phyloP scores from a whole-genome alignment of 768 basidiomycete species.

The Termitomyces heimii region DNA sequence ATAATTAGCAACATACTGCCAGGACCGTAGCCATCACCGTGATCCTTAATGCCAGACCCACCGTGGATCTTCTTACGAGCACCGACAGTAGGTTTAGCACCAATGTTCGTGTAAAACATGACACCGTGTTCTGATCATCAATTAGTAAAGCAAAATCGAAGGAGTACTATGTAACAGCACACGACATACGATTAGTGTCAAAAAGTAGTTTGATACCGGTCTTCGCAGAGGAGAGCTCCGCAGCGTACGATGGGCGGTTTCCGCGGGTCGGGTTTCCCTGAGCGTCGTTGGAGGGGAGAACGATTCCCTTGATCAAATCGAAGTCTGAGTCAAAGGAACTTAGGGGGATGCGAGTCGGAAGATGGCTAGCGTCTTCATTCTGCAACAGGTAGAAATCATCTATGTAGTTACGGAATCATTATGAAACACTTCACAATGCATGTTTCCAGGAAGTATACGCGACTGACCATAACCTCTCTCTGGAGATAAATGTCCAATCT shows the following conservation, averaged over 20 bases:
- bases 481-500: conserved; percentile 55
- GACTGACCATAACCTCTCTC: conserved; percentile 52
- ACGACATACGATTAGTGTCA: conserved; percentile 61
- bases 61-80: conserved; percentile 73
- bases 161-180: background rate
- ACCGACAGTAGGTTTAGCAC: conserved; percentile 39
- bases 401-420: conserved; percentile 17
- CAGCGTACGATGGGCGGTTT: conserved; percentile 34
- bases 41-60: conserved; percentile 50
- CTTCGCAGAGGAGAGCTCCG: conserved; percentile 47
- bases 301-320: conserved; percentile 43
- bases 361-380: conserved; percentile 25
- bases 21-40: conserved; percentile 54
- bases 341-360: conserved; percentile 44
- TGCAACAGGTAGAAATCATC: conserved; percentile 64
- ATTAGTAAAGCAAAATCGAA: background rate
- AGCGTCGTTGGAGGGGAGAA: conserved; percentile 25
- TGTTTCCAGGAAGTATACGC: background rate
- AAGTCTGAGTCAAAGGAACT: conserved; percentile 32
- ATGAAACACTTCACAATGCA: background rate
- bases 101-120: conserved; percentile 68
- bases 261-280: conserved; percentile 17
- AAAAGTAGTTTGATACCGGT: conserved; percentile 59
- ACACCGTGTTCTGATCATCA: conserved; percentile 54
- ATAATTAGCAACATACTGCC: conserved; percentile 36